Conservation (phyloP, 2,329 filamentous ascomycete genomes). For the Magnaporthiopsis poae region DNA sequence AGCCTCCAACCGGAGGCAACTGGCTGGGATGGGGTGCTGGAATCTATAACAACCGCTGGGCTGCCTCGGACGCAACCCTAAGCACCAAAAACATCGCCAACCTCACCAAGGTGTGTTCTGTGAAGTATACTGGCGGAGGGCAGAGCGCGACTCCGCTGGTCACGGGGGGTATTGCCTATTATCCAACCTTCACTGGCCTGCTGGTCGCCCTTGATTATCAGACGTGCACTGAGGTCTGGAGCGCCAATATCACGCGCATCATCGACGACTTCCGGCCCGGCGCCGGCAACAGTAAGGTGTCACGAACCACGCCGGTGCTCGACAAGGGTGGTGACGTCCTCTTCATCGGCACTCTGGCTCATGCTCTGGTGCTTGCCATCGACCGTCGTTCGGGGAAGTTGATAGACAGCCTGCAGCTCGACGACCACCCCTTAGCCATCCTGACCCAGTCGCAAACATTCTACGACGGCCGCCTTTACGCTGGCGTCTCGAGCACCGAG, state of each 20-base stretch:
- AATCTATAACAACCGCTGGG: conserved; percentile 16
- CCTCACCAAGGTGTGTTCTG: conserved; percentile 11
- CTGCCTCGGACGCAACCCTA: conserved; percentile 10
- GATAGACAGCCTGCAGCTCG: conserved; percentile 17
- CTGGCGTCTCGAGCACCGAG: conserved; percentile 22
- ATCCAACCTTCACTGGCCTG: conserved; percentile 22
- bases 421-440: conserved; percentile 18
- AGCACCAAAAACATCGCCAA: conserved; percentile 9
- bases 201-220: conserved; percentile 23
- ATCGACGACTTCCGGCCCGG: conserved; percentile 11
- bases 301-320: conserved; percentile 14
- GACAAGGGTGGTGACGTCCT: conserved; percentile 19
- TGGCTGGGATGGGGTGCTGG: conserved; percentile 16
- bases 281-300: conserved; percentile 3
- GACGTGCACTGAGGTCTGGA: conserved; percentile 19
- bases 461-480: conserved; percentile 19
- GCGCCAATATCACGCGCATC: conserved; percentile 20
- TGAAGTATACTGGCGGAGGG: conserved; percentile 10
- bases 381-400: conserved; percentile 15
- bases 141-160: conserved; percentile 15
- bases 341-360: conserved; percentile 20
- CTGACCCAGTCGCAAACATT: conserved; percentile 21
- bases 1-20: conserved; percentile 4
- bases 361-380: conserved; percentile 21
- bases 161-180: conserved; percentile 17